These are phyloP conservation scores for Dorcoceras hygrometricum DNA, from an alignment of 257 asterid genomes.

Conservation along the genomic window DNA sequence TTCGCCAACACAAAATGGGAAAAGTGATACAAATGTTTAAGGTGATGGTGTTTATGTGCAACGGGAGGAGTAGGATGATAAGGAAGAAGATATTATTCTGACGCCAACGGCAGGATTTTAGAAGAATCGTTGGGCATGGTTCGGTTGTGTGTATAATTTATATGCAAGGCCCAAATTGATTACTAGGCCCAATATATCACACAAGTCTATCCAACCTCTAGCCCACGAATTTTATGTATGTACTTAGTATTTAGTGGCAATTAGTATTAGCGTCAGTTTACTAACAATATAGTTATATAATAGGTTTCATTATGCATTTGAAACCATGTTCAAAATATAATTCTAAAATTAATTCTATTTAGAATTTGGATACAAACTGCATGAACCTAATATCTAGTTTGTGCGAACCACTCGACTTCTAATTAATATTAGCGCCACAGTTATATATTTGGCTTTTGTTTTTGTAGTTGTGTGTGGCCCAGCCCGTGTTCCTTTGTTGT, in stretches of 20 bases:
- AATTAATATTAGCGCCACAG: no score
- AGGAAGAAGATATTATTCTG: slow-evolving; percentile 15
- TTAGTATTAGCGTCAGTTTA: no score
- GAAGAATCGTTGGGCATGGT: neutral
- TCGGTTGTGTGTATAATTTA: neutral
- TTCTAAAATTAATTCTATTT: no score
- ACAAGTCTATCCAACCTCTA: neutral
- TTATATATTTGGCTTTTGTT: no score
- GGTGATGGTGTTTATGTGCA: slow-evolving; percentile 2
- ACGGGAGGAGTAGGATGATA: neutral
- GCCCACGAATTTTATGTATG: neutral
- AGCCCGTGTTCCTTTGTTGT: no score
- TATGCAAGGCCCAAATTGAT: neutral
- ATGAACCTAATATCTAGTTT: no score
- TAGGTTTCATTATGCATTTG: no score
- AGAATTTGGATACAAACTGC: no score
- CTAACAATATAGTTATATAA: no score
- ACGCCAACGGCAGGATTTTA: neutral
- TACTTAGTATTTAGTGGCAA: neutral
- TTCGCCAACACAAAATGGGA: neutral
- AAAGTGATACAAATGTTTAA: neutral
- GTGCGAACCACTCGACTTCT: no score
- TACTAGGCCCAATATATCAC: neutral
- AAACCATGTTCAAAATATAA: no score
- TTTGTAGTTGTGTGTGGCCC: no score